Conservation (phyloP, 2,329 filamentous ascomycete genomes). For the Hypoxylon sp. region DNA sequence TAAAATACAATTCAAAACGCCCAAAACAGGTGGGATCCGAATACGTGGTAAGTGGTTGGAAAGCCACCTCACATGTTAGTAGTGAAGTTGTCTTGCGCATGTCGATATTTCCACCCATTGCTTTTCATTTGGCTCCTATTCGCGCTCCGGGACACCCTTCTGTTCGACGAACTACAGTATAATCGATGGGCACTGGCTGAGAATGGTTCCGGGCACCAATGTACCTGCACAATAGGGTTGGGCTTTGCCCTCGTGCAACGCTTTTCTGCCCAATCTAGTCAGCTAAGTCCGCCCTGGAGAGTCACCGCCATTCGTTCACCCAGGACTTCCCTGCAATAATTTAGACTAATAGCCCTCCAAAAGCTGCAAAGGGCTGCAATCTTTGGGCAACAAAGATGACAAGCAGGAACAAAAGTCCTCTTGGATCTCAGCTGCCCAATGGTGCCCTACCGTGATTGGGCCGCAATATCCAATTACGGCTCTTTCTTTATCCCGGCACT, state of each 20-base stretch:
- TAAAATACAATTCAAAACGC: slow-evolving; percentile 11
- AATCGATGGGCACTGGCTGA: slow-evolving; percentile 35
- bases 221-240: slow-evolving; percentile 46
- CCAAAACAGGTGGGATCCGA: slow-evolving; percentile 36
- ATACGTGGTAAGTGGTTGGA: slow-evolving; percentile 43
- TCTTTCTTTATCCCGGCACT: slow-evolving; percentile 32
- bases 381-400: slow-evolving; percentile 47
- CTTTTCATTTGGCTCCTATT: slow-evolving; percentile 35
- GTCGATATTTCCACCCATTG: slow-evolving; percentile 34
- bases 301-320: slow-evolving; percentile 52
- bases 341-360: slow-evolving; percentile 46
- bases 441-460: slow-evolving; percentile 48
- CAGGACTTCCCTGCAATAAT: slow-evolving; percentile 50
- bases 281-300: slow-evolving; percentile 45
- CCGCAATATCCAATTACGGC: slow-evolving; percentile 41
- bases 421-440: slow-evolving; percentile 46
- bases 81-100: slow-evolving; percentile 33
- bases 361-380: slow-evolving; percentile 28
- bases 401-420: slow-evolving; percentile 34
- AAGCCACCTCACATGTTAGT: slow-evolving; percentile 32
- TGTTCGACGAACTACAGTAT: slow-evolving; percentile 32
- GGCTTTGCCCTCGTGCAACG: slow-evolving; percentile 46
- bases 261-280: slow-evolving; percentile 53
- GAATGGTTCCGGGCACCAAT: slow-evolving; percentile 46
- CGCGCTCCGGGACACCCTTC: slow-evolving; percentile 30